Conservation (phyloP, 2,329 filamentous ascomycete genomes). For the Aspergillus sp. region DNA sequence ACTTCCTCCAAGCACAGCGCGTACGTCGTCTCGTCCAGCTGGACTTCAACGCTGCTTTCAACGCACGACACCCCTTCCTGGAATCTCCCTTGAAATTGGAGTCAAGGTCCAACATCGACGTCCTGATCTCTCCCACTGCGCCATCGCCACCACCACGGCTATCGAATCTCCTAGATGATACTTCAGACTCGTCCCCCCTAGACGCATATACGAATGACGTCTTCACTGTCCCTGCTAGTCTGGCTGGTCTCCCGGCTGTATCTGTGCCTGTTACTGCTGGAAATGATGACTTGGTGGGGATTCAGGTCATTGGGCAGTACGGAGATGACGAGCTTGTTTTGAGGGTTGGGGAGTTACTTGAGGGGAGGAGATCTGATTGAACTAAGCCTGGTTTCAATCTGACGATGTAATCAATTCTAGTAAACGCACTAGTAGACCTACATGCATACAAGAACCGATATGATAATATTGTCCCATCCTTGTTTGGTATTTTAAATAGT, state of each 20-base stretch:
- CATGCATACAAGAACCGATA: no score
- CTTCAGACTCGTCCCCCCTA: conserved; percentile 41
- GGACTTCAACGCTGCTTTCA: conserved; percentile 79
- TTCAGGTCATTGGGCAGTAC: conserved; percentile 43
- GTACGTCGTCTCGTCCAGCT: conserved; percentile 72
- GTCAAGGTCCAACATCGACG: conserved; percentile 49
- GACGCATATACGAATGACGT: conserved; percentile 87
- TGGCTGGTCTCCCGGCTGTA: conserved; percentile 82
- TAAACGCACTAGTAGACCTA: no score
- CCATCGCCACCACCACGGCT: conserved; percentile 65
- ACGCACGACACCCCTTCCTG: conserved; percentile 57
- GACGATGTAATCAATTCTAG: no score
- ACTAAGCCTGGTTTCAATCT: no score
- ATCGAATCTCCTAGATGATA: conserved; percentile 41
- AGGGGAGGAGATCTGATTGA: conserved; percentile 10
- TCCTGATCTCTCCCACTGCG: conserved; percentile 79
- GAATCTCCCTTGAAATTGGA: conserved; percentile 5
- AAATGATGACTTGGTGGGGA: conserved; percentile 24
- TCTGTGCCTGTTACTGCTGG: conserved; percentile 60
- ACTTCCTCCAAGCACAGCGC: conserved; percentile 89
- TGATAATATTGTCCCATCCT: no score
- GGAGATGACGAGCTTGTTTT: conserved; percentile 39
- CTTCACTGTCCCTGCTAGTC: conserved; percentile 87
- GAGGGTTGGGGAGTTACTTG: conserved; percentile 30
- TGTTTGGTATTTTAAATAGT: no score